These are phyloP conservation scores for Telfairia occidentalis DNA, from an alignment of 331 rosid genomes.

Conservation along the genomic window DNA sequence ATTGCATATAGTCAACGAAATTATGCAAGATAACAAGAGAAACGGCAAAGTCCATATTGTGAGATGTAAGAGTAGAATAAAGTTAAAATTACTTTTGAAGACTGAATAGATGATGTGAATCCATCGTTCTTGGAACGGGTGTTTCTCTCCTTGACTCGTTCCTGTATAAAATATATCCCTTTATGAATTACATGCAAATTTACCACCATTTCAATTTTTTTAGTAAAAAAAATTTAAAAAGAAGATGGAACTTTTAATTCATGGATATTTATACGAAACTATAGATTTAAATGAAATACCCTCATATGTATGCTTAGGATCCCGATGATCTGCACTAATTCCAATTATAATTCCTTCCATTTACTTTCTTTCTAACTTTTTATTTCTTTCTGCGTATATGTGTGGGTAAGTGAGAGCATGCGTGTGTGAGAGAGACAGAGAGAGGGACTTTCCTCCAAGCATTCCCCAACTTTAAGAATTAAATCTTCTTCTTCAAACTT, in stretches of 20 bases:
- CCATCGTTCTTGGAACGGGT: slow-evolving; percentile 33
- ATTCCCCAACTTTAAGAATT: slow-evolving; percentile 87
- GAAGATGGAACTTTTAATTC: background rate
- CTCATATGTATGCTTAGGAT: background rate
- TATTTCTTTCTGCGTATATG: background rate
- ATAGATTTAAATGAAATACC: background rate
- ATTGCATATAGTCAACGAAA: slow-evolving; percentile 9
- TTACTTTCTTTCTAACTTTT: background rate
- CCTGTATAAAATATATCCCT: slow-evolving; percentile 29
- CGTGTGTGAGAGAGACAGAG: background rate
- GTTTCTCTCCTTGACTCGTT: slow-evolving; percentile 76
- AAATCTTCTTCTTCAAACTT: slow-evolving; percentile 75
- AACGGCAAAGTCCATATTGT: background rate
- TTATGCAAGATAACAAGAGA: background rate
- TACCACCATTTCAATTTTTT: background rate
- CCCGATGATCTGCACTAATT: background rate
- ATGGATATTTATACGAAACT: background rate
- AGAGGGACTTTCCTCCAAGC: slow-evolving; percentile 63
- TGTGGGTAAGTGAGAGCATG: background rate
- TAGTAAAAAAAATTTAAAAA: background rate
- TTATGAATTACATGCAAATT: background rate
- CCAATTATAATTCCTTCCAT: background rate
- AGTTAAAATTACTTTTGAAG: slow-evolving; percentile 40
- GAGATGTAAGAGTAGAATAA: slow-evolving; percentile 7
- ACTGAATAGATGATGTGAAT: slow-evolving; percentile 32